Percentiles rank a stretch among this genome's conserved stretches.
Conservation (phyloP, 2,329 filamentous ascomycete species). For the Arthrobotrys sinensis region DNA sequence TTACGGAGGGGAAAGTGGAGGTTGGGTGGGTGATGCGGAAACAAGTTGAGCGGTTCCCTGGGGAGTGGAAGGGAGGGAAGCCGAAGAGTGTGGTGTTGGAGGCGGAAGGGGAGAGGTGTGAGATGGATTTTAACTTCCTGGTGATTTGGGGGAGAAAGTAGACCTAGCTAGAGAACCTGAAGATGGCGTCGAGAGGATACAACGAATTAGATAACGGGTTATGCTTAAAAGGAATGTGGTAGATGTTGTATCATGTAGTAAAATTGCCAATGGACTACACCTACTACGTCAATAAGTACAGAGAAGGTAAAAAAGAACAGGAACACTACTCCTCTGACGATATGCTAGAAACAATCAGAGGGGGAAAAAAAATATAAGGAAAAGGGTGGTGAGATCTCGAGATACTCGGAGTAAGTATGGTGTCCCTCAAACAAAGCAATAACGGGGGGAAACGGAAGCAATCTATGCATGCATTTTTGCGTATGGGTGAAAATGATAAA, state of each 20-base stretch:
- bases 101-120: conserved; percentile 62
- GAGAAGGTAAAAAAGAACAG: conserved; percentile 22
- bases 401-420: not conserved
- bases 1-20: conserved; percentile 70
- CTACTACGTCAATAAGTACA: conserved; percentile 22
- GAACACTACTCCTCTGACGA: conserved; percentile 27
- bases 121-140: conserved; percentile 68
- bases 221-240: no score
- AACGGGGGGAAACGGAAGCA: conserved; percentile 20
- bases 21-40: conserved; percentile 72
- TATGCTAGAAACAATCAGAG: conserved; percentile 9
- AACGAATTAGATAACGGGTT: not conserved
- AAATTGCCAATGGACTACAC: conserved; percentile 4
- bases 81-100: conserved; percentile 61
- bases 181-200: not conserved
- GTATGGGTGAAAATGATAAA: conserved; percentile 6
- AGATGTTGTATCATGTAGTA: not conserved
- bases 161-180: not conserved
- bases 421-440: not conserved
- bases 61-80: conserved; percentile 68
- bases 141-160: conserved; percentile 67
- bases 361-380: not conserved
- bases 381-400: not conserved
- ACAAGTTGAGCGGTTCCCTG: conserved; percentile 69
- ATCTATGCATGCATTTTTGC: conserved; percentile 51